Percentiles rank a stretch among this genome's conserved stretches.
phyloP scores from a whole-genome alignment of 2,329 filamentous ascomycete species.

The Beauveria sp. region DNA sequence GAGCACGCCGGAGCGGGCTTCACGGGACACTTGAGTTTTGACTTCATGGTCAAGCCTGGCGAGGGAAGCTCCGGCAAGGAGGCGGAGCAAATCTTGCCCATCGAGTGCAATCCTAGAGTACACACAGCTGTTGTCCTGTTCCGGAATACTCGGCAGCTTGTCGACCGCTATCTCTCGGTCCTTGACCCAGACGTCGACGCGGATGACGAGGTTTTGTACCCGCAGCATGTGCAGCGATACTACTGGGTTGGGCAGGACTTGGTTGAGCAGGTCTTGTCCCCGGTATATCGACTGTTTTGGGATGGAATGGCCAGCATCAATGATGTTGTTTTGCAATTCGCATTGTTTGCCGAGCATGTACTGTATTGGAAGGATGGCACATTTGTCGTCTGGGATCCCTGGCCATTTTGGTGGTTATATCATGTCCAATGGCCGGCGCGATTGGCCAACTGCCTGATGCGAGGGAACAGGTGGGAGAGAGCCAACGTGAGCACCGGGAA shows the following conservation, averaged over 20 bases:
- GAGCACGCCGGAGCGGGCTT: constrained; percentile 38
- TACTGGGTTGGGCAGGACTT: constrained; percentile 67
- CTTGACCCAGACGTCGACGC: constrained; percentile 25
- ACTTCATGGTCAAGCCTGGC: neutral
- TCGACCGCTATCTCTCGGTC: constrained; percentile 44
- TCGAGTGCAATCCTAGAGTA: constrained; percentile 63
- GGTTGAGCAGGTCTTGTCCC: constrained; percentile 41
- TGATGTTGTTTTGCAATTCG: constrained; percentile 15
- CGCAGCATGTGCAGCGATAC: constrained; percentile 19
- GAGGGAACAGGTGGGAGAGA: constrained; percentile 49
- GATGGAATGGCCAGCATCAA: constrained; percentile 14
- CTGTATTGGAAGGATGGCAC: constrained; percentile 47
- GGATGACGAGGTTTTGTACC: constrained; percentile 16
- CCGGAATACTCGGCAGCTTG: constrained; percentile 35
- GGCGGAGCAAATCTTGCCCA: constrained; percentile 44
- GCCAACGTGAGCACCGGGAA: constrained; percentile 58
- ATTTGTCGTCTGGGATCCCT: constrained; percentile 46
- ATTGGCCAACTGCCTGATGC: constrained; percentile 38
- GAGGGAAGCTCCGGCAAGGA: neutral
- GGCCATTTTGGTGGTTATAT: constrained; percentile 49
- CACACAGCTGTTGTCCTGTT: constrained; percentile 63
- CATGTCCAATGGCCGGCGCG: constrained; percentile 47
- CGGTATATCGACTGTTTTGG: constrained; percentile 25
- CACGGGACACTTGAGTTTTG: constrained; percentile 56
- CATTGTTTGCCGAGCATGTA: constrained; percentile 28